These are phyloP conservation scores for Carex cristatella DNA, from an alignment of 176 grass and related monocot genomes.

Conservation along the genomic window DNA sequence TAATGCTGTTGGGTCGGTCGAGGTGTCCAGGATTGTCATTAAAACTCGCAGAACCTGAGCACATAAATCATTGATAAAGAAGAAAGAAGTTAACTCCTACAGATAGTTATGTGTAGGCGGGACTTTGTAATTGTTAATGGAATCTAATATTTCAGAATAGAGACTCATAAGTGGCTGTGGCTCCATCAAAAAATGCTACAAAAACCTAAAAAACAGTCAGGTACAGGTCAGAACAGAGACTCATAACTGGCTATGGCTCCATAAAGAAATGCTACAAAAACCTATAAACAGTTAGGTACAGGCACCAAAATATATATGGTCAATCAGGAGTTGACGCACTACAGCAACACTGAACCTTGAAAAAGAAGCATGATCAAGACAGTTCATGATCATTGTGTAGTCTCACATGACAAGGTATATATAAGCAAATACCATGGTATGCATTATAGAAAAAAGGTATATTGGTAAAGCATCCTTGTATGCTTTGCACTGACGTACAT, in stretches of 20 bases:
- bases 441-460: background rate
- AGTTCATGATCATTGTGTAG: background rate
- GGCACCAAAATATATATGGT: background rate
- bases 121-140: background rate
- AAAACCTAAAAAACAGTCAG: background rate
- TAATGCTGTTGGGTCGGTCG: conserved; percentile 64
- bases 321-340: background rate
- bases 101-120: background rate
- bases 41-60: conserved; percentile 77
- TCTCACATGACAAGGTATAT: background rate
- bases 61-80: background rate
- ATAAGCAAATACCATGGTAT: background rate
- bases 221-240: background rate
- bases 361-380: background rate
- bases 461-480: background rate
- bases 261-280: background rate
- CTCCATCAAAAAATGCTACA: background rate
- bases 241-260: too few relatives aligned
- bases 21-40: conserved; percentile 77
- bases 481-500: background rate
- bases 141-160: conserved; percentile 1
- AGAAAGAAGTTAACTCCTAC: background rate
- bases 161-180: background rate
- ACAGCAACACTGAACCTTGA: background rate
- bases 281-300: background rate